A percentile compares a stretch with the other conserved stretches of the same genome.
phyloP scores from a whole-genome alignment of 371 early-diverging fungal genomes.

The Circinella minor region DNA sequence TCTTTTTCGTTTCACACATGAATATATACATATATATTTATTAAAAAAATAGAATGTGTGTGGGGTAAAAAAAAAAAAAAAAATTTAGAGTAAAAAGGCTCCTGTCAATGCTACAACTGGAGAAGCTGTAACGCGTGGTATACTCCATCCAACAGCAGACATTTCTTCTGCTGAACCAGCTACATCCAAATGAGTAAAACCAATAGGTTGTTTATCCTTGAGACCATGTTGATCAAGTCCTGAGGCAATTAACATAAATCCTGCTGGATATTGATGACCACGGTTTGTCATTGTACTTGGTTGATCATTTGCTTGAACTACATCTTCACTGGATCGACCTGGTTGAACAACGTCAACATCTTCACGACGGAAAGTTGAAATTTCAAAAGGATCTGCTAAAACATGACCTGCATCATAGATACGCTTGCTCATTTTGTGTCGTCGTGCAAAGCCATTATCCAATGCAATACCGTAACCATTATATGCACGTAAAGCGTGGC shows the following conservation, averaged over 20 bases:
- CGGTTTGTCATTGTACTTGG: slow-evolving; percentile 78
- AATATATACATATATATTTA: not conserved
- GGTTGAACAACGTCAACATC: slow-evolving; percentile 73
- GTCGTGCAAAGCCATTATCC: slow-evolving; percentile 84
- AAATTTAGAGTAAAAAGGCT: slow-evolving; percentile 65
- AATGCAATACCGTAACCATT: slow-evolving; percentile 79
- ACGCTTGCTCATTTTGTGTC: slow-evolving; percentile 62
- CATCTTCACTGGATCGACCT: slow-evolving; percentile 76
- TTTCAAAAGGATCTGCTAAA: slow-evolving; percentile 84
- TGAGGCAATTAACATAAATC: slow-evolving; percentile 82
- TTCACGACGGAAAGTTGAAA: slow-evolving; percentile 84
- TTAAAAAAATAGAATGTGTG: not conserved
- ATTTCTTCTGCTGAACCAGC: slow-evolving; percentile 82
- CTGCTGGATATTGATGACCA: slow-evolving; percentile 90
- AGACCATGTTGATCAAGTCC: slow-evolving; percentile 80
- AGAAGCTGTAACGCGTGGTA: slow-evolving; percentile 76
- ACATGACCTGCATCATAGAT: slow-evolving; percentile 73
- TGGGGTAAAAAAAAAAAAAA: not conserved
- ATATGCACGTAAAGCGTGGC: slow-evolving; percentile 83
- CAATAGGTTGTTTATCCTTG: slow-evolving; percentile 64
- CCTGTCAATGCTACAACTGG: slow-evolving; percentile 80
- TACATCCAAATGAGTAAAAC: slow-evolving; percentile 87
- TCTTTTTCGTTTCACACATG: too few species aligned
- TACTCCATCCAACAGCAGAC: slow-evolving; percentile 66
- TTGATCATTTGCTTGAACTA: slow-evolving; percentile 79